Evolutionary conservation across 345 rosid genomes (phyloP), one percentile per base, ranked within the genome.

Genomic region (Capsella bursapastoris): DNA sequence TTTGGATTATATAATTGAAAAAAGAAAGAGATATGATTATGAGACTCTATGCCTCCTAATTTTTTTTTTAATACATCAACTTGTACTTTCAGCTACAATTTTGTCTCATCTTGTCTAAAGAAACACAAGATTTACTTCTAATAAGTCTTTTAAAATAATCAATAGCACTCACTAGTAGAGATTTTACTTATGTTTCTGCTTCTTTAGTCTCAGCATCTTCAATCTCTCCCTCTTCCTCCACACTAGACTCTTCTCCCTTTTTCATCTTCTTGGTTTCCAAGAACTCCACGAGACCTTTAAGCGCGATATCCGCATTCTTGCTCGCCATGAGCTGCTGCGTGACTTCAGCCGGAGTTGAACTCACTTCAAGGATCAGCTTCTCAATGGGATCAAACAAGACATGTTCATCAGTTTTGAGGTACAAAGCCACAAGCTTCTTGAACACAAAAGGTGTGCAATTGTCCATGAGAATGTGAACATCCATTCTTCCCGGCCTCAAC

Each of bases 311-410:
- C 10, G 75, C 29, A 4, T 68, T 8, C 16, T 68, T 73, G 57
- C 79, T 68, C 0, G 49, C 71, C 79, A 79, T 79, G 14, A 79
- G 82, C 64, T 79, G 82, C 37, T 79, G 79, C 3, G 79, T 57
- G 27, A 73, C 82, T 57, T 79, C 79, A 10, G 78, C 71, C 0
- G 82, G 82, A 68, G 82, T 79, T 29, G 65, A 25, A 25, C 12
- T 48, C 25, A 63, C 79, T 7, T 68, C 74, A 11, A 62, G 16
- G 28, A 79, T 31, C 2, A 74, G 78, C 66, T 73, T 73, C 60
- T 73, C 75, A 62, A 79, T 64, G 32, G 79, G 74, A 15, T 57
- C 67, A 62, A 79, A 79, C 40, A 79, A 6, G 2, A 13, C 35
- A 5, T 77, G 79, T 2, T 73, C 75, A 28, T 79, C 48, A 1